Evolutionary conservation across 139 green algal genomes (phyloP).

Genomic region (Pseudopediastrum boryanum): DNA sequence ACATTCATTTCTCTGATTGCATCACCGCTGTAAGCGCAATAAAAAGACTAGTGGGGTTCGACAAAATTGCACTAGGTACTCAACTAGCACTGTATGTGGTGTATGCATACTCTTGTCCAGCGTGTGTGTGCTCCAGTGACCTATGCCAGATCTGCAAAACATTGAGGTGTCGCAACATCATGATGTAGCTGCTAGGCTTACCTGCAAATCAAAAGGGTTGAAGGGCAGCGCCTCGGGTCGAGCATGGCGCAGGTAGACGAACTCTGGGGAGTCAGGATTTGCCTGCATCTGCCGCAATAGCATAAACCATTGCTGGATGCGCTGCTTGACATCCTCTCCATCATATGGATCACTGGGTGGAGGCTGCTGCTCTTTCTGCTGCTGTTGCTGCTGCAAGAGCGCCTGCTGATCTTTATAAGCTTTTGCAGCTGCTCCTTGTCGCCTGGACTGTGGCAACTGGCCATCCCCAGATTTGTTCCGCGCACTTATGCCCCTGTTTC

Average conservation of each 20-base stretch:
- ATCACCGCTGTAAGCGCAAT: neutral
- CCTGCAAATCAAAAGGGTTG: slow-evolving; percentile 58
- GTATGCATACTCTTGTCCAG: too few species aligned
- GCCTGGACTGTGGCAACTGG: neutral
- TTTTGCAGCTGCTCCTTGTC: slow-evolving; percentile 5
- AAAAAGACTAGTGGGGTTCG: neutral
- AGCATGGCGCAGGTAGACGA: slow-evolving; percentile 56
- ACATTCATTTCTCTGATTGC: neutral
- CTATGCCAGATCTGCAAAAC: neutral
- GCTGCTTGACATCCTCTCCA: slow-evolving; percentile 10
- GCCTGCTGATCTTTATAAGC: slow-evolving; percentile 7
- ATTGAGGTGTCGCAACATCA: slow-evolving; percentile 9
- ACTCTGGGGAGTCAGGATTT: slow-evolving; percentile 42
- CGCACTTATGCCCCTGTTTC: too few species aligned
- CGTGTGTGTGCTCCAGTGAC: neutral
- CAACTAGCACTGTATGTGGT: too few species aligned
- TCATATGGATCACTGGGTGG: neutral
- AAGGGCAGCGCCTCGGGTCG: slow-evolving; percentile 27
- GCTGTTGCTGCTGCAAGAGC: slow-evolving; percentile 12
- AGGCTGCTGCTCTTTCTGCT: slow-evolving; percentile 27
- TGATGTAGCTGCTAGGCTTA: neutral
- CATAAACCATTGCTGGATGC: slow-evolving; percentile 4
- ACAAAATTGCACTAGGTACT: too few species aligned
- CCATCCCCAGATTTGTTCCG: too few species aligned
- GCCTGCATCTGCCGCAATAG: slow-evolving; percentile 34